Conservation (phyloP, 768 basidiomycete species). For the Chlorophyllum brunneum region DNA sequence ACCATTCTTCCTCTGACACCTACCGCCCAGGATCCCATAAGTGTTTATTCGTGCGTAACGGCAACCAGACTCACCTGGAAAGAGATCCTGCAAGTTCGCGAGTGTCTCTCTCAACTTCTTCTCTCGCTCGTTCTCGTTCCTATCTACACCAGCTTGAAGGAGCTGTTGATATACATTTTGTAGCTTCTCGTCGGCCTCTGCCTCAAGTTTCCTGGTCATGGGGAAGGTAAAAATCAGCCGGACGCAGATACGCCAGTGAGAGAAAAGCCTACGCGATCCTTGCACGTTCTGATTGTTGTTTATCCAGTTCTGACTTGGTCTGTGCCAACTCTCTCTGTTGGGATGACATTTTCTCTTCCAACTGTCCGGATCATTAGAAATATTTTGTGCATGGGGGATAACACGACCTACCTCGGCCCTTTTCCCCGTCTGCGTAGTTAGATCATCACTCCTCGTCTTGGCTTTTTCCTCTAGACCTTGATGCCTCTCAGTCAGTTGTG, state of each 20-base stretch:
- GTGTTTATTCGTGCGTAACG: neutral
- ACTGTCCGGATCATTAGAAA: constrained; percentile 28
- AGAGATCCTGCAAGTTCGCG: constrained; percentile 78
- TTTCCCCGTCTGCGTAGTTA: constrained; percentile 40
- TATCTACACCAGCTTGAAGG: constrained; percentile 86
- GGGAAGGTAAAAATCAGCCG: neutral
- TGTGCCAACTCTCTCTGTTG: constrained; percentile 59
- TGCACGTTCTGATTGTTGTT: constrained; percentile 77
- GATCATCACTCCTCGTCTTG: constrained; percentile 53
- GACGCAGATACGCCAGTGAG: neutral
- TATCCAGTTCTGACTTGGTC: constrained; percentile 76
- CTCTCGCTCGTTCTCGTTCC: constrained; percentile 82
- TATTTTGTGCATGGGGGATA: neutral
- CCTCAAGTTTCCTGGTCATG: constrained; percentile 85
- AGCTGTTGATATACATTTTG: constrained; percentile 78
- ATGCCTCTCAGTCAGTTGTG: constrained; percentile 65
- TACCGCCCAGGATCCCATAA: constrained; percentile 22
- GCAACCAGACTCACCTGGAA: constrained; percentile 59
- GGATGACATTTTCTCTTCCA: constrained; percentile 55
- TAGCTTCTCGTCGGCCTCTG: constrained; percentile 90
- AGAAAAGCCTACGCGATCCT: constrained; percentile 61
- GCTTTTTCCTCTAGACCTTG: constrained; percentile 60
- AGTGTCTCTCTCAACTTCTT: constrained; percentile 82
- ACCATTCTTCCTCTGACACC: constrained; percentile 91
- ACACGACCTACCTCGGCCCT: constrained; percentile 50